Conservation (phyloP, 1,139 yeast species). For the Geotrichum histeridarum region DNA sequence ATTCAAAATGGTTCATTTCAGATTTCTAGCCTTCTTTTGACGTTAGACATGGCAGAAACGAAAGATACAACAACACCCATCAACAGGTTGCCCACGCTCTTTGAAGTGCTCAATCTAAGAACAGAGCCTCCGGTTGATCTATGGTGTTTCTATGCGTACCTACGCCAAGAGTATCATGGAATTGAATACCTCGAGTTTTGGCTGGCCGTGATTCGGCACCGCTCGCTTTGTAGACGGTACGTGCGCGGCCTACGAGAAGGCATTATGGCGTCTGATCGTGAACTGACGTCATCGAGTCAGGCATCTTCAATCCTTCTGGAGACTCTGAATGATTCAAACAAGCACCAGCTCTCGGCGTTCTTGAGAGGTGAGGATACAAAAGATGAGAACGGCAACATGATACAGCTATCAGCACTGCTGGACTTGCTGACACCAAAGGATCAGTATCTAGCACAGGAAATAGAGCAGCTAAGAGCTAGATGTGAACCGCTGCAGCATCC, state of each 20-base stretch:
- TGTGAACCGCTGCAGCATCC: conserved; percentile 11
- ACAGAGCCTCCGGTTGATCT: conserved; percentile 83
- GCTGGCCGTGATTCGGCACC: conserved; percentile 83
- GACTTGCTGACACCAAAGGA: conserved; percentile 61
- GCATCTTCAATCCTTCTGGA: conserved; percentile 52
- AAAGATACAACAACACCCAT: background rate
- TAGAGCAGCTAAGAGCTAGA: conserved; percentile 8
- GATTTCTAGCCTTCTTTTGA: no score
- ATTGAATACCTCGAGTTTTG: conserved; percentile 75
- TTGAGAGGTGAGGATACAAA: conserved; percentile 50
- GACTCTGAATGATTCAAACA: conserved; percentile 47
- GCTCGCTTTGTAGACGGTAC: conserved; percentile 79
- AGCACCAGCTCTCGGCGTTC: conserved; percentile 49
- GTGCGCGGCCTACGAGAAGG: conserved; percentile 67
- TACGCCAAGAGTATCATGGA: conserved; percentile 81
- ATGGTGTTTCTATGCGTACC: conserved; percentile 82
- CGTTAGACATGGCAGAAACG: background rate
- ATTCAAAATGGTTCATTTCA: no score
- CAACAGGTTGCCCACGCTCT: conserved; percentile 73
- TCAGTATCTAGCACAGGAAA: conserved; percentile 31
- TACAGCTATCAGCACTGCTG: conserved; percentile 32
- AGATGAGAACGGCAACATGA: conserved; percentile 35
- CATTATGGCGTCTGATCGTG: conserved; percentile 30
- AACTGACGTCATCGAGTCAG: conserved; percentile 31
- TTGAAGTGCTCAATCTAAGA: conserved; percentile 80